phyloP scores from a whole-genome alignment of 73 alveolate genomes.

The Urostyla sp. region DNA sequence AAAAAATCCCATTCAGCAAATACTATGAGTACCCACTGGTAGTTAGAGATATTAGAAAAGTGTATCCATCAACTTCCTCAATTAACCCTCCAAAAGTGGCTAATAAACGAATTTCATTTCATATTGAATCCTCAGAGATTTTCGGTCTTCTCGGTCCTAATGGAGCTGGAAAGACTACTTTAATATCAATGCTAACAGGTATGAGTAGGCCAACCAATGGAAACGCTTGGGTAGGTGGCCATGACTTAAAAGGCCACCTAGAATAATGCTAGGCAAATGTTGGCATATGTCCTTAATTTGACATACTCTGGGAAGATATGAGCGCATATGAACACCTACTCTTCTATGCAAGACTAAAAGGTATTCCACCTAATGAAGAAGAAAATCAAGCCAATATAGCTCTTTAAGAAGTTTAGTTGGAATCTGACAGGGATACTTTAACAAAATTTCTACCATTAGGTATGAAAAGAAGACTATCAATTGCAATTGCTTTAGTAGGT shows the following conservation, averaged over 20 bases:
- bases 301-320: slow-evolving; percentile 91
- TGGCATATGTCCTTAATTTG: slow-evolving; percentile 97
- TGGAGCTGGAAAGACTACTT: slow-evolving; percentile 99
- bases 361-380: slow-evolving; percentile 79
- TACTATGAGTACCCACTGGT: slow-evolving; percentile 65
- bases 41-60: slow-evolving; percentile 68
- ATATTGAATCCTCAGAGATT: slow-evolving; percentile 85
- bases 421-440: background rate
- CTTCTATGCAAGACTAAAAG: slow-evolving; percentile 89
- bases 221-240: slow-evolving; percentile 92
- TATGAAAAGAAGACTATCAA: slow-evolving; percentile 96
- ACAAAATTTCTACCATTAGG: slow-evolving; percentile 95
- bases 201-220: slow-evolving; percentile 88
- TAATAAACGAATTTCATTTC: slow-evolving; percentile 69
- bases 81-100: slow-evolving; percentile 63
- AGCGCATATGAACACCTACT: slow-evolving; percentile 92
- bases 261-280: slow-evolving; percentile 80
- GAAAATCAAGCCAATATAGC: background rate
- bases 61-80: slow-evolving; percentile 56
- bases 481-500: slow-evolving; percentile 93
- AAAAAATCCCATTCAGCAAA: background rate
- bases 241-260: slow-evolving; percentile 72
- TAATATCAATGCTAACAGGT: slow-evolving; percentile 91
- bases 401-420: background rate
- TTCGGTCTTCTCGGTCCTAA: slow-evolving; percentile 98